A percentile compares a stretch with the other conserved stretches of the same genome.
These are phyloP conservation scores for Sclerotinia minor DNA, from an alignment of 2,329 filamentous ascomycete genomes.

Conservation along the genomic window DNA sequence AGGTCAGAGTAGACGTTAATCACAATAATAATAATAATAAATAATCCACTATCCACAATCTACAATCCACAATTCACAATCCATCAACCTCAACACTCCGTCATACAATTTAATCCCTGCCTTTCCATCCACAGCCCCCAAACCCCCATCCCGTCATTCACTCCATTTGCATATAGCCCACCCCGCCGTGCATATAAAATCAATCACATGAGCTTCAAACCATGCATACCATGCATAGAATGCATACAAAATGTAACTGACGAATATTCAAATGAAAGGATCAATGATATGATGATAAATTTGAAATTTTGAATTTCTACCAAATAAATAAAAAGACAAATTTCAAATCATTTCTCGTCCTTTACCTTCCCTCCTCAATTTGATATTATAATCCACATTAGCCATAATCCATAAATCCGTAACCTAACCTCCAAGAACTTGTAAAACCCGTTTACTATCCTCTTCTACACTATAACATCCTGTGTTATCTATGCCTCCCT, in stretches of 20 bases:
- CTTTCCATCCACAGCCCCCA: neutral
- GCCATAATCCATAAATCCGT: neutral
- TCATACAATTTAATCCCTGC: neutral
- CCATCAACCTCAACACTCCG: neutral
- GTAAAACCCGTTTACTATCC: conserved; percentile 12
- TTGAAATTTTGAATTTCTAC: neutral
- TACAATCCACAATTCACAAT: no score
- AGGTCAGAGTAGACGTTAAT: no score
- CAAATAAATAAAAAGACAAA: neutral
- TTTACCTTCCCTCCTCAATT: neutral
- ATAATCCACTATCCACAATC: no score
- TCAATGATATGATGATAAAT: neutral
- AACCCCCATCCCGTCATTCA: neutral
- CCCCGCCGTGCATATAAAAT: neutral
- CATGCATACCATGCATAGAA: neutral
- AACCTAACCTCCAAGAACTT: neutral
- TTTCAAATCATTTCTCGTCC: neutral
- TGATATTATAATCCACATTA: conserved; percentile 13
- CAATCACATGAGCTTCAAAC: conserved; percentile 18
- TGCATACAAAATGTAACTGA: neutral
- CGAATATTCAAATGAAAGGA: neutral
- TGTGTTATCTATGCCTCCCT: neutral
- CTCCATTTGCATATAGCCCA: neutral
- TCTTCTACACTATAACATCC: neutral
- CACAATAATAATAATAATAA: no score